Conservation (phyloP, 2,329 filamentous ascomycete species). For the Hymenoscyphus infarciens region DNA sequence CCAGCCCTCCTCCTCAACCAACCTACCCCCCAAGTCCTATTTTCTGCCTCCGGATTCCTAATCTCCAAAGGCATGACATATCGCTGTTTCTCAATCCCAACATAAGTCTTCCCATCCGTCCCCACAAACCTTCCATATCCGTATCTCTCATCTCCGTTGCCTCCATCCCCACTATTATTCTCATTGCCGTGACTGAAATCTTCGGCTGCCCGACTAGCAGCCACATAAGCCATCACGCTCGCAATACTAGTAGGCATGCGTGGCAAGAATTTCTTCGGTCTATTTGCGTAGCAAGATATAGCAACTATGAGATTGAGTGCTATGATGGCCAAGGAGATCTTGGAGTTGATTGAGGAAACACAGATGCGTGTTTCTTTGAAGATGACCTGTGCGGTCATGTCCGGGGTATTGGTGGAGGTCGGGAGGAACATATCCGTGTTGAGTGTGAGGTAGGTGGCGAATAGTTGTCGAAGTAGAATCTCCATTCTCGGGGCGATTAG, state of each 20-base stretch:
- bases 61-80: conserved; percentile 38
- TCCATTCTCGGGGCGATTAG: conserved; percentile 27
- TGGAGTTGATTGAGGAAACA: conserved; percentile 44
- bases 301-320: conserved; percentile 42
- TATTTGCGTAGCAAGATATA: conserved; percentile 40
- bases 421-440: conserved; percentile 41
- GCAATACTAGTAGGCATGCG: conserved; percentile 51
- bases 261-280: conserved; percentile 44
- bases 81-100: conserved; percentile 50
- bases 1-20: not conserved
- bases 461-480: conserved; percentile 38
- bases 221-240: conserved; percentile 45
- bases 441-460: conserved; percentile 42
- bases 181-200: conserved; percentile 35
- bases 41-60: conserved; percentile 21
- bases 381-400: not conserved
- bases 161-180: conserved; percentile 7
- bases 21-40: not conserved
- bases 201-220: conserved; percentile 40
- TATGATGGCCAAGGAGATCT: conserved; percentile 44
- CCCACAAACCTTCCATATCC: conserved; percentile 51
- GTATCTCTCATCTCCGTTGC: conserved; percentile 34
- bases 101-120: conserved; percentile 43
- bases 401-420: not conserved
- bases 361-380: conserved; percentile 44